Evolutionary conservation across 2,329 filamentous ascomycete species (phyloP), one percentile per base, ranked within the genome.

Genomic region (Penicillium vulpinum): DNA sequence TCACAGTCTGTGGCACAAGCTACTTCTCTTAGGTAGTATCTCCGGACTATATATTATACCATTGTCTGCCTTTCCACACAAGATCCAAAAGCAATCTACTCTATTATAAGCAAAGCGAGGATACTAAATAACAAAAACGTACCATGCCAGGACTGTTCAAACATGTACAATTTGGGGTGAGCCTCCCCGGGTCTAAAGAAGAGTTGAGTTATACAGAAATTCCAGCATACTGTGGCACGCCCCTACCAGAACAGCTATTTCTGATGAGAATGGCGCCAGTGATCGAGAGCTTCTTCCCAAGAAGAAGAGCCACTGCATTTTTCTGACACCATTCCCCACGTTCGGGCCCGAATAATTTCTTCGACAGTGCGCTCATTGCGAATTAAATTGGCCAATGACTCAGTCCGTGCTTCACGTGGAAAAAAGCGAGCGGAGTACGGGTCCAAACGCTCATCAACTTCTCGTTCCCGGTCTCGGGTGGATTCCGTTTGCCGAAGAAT

Each of bases 351-450:
- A 50, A 99, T 81, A 75, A 78, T 96, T 89, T 53, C 88, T 88
- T 71, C 91, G 88, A 74, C 87, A 78, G 31, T 92, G 86, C 74
- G 96, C 85, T 71, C 85, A 81, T 72, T 90, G 81, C 58, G 83
- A 80, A 74, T 92, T 80, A 62, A 82, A 87, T 47, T 82, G 10
- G 91, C 92, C 59, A 99, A 73, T 47, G 83, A 84, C 75, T 97
- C 90, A 0, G 92, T 94, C 62, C 92, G 82, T 15, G 90, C 82
- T 76, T 97, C 92, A 18, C 66, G 68, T 7, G 74, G 75, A 87
- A 93, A 93, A 72, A 91, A 96, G 24, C 93, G 81, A 7, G 81
- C 89, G 10, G 89, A 92, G 71, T 99, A 99, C 2, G 94, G 94
- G 77, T 99, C 94, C 57, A 97, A 73, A 54, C 94, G 81, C 76